Base-by-base conservation (phyloP, 768 basidiomycete genomes). In the Fistulinella prunicolor region DNA sequence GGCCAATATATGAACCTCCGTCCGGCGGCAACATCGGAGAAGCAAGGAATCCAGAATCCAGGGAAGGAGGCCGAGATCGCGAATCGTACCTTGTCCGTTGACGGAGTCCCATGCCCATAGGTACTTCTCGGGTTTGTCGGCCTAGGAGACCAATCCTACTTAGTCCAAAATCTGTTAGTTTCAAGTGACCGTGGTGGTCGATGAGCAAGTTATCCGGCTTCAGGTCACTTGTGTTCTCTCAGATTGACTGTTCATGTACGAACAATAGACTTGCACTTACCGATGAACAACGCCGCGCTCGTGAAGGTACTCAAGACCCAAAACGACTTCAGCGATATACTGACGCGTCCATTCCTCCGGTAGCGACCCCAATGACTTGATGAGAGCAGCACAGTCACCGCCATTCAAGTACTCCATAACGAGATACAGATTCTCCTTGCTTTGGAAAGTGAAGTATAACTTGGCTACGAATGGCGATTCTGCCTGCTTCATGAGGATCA, bases 391-490 rank as follows among this genome's bases (percentile, higher is more conserved):
- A 58, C 96, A 97, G 61, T 99, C 96, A 6, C 96, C 96, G 29
- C 95, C 95, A 56, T 96, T 96, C 26, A 99, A 80, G 66, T 99
- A 99, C 67, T 99, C 96, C 96, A 99, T 99, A 43, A 99, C 96
- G 42, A 99, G 80, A 68, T 97, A 99, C 47, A 98, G 71, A 64
- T 97, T 97, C 22, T 99, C 96, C 75, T 95, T 97, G 81, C 90
- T 95, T 71, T 98, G 96, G 75, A 99, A 99, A 16, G 96, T 98
- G 71, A 94, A 99, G 73, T 88, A 99, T 28, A 99, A 75, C 69
- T 96, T 96, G 41, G 93, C 93, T 42, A 98, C 96, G 62, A 98
- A 95, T 14, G 96, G 95, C 9, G 94, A 96, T 68, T 96, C 94
- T 2, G 95, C 89, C 68, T 98, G 95, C 66, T 94, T 94, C 96